Conservation (phyloP, 1,284 basidiomycete genomes). For the Tilletiopsis washingtonensis region DNA sequence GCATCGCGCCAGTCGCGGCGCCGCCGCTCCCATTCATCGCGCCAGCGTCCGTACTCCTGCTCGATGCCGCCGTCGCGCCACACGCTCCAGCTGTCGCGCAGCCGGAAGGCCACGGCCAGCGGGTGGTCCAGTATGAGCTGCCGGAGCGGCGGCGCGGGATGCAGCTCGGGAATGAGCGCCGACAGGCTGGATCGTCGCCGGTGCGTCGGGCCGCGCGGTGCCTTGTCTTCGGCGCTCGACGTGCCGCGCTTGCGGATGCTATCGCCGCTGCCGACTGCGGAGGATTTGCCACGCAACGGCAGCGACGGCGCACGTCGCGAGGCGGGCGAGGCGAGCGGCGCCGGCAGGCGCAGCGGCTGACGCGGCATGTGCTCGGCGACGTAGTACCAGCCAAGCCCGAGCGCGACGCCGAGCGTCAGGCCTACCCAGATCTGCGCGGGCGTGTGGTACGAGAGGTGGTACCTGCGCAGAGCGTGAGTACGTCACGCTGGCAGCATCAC, state of each 20-base stretch:
- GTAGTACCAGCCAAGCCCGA: slow-evolving; percentile 58
- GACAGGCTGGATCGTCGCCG: slow-evolving; percentile 3
- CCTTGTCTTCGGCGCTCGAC: not conserved
- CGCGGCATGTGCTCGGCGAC: slow-evolving; percentile 58
- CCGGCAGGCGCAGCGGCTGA: slow-evolving; percentile 14
- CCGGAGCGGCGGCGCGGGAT: not conserved
- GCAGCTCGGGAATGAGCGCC: slow-evolving; percentile 31
- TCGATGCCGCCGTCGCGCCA: slow-evolving; percentile 66
- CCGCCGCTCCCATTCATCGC: slow-evolving; percentile 49
- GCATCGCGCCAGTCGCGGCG: slow-evolving; percentile 19
- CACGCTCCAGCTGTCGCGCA: slow-evolving; percentile 71
- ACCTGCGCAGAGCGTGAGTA: slow-evolving; percentile 50
- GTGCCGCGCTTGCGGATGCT: not conserved
- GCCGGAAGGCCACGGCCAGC: slow-evolving; percentile 59
- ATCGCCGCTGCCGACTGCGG: not conserved
- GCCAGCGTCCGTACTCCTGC: slow-evolving; percentile 61
- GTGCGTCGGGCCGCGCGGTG: not conserved
- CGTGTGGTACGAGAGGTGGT: slow-evolving; percentile 67
- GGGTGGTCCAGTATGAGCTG: slow-evolving; percentile 56
- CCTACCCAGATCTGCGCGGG: slow-evolving; percentile 66
- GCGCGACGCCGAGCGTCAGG: slow-evolving; percentile 57
- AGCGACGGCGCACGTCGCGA: slow-evolving; percentile 5
- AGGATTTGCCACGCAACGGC: too few relatives aligned
- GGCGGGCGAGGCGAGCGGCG: slow-evolving; percentile 17
- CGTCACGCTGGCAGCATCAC: not conserved